phyloP scores from a whole-genome alignment of 2,329 filamentous ascomycete genomes.

The Fusarium irregulare region DNA sequence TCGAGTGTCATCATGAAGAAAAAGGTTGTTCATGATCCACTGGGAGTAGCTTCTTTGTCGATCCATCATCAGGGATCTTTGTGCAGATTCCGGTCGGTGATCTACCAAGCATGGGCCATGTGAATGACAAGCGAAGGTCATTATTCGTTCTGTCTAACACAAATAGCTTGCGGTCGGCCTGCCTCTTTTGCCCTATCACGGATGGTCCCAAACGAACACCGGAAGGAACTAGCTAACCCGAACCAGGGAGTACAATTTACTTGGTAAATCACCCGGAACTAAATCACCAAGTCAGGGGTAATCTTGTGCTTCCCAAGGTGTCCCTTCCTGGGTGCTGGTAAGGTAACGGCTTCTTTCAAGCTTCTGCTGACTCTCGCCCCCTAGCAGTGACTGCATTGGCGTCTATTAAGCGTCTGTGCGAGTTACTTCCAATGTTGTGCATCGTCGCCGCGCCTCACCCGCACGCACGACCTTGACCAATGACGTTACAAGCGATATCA shows the following conservation, averaged over 20 bases:
- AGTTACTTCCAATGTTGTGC: slow-evolving; percentile 36
- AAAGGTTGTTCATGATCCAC: slow-evolving; percentile 23
- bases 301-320: neutral
- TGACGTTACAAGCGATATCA: slow-evolving; percentile 12
- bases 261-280: slow-evolving; percentile 33
- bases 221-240: slow-evolving; percentile 9
- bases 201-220: slow-evolving; percentile 11
- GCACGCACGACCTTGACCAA: slow-evolving; percentile 29
- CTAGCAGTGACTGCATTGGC: neutral
- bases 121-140: slow-evolving; percentile 24
- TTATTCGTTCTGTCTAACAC: slow-evolving; percentile 26
- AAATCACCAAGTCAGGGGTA: slow-evolving; percentile 39
- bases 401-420: slow-evolving; percentile 36
- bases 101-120: slow-evolving; percentile 35
- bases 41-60: slow-evolving; percentile 27
- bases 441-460: slow-evolving; percentile 39
- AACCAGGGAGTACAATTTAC: slow-evolving; percentile 33
- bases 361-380: slow-evolving; percentile 29
- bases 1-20: slow-evolving; percentile 7
- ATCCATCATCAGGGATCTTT: slow-evolving; percentile 29
- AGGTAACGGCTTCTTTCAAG: slow-evolving; percentile 28
- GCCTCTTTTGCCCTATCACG: slow-evolving; percentile 25
- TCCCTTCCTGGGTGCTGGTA: slow-evolving; percentile 10
- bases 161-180: slow-evolving; percentile 38
- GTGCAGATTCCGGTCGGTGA: slow-evolving; percentile 32